phyloP scores from a whole-genome alignment of 495 filamentous ascomycete species.

The Aspergillus diversus region DNA sequence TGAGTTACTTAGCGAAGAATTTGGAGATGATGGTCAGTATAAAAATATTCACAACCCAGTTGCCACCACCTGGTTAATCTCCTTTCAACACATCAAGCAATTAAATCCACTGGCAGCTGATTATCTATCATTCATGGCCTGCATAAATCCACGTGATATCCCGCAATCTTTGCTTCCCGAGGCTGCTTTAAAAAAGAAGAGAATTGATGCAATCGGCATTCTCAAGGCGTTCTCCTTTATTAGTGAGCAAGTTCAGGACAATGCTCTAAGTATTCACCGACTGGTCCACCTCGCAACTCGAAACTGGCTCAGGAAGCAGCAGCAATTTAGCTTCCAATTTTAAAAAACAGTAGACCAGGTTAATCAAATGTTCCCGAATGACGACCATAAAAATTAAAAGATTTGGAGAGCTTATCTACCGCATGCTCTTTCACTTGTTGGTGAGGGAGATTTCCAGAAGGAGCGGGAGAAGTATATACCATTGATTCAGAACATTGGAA shows the following conservation, averaged over 20 bases:
- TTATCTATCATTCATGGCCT: conserved; percentile 47
- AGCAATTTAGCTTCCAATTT: background rate
- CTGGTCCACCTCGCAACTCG: conserved; percentile 29
- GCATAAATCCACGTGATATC: conserved; percentile 36
- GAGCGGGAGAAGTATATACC: no score
- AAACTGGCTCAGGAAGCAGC: conserved; percentile 19
- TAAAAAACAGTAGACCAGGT: conserved; percentile 1
- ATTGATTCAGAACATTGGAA: no score
- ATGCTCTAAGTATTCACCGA: no score
- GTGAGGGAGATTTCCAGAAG: no score
- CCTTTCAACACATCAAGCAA: conserved; percentile 50
- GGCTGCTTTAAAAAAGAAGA: no score
- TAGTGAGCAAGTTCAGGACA: no score
- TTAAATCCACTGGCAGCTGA: conserved; percentile 34
- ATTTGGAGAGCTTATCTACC: no score
- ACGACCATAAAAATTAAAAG: no score
- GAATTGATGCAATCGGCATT: conserved; percentile 24
- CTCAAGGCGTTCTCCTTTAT: conserved; percentile 31
- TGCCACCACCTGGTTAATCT: conserved; percentile 58
- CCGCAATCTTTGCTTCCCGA: conserved; percentile 35
- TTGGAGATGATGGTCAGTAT: conserved; percentile 43
- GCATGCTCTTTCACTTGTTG: no score
- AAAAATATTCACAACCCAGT: conserved; percentile 52
- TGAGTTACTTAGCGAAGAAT: conserved; percentile 53
- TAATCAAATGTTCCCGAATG: background rate